Evolutionary conservation across 2,329 filamentous ascomycete species (phyloP), one percentile per base, ranked within the genome.

Genomic region (Harringtonia lauricola): DNA sequence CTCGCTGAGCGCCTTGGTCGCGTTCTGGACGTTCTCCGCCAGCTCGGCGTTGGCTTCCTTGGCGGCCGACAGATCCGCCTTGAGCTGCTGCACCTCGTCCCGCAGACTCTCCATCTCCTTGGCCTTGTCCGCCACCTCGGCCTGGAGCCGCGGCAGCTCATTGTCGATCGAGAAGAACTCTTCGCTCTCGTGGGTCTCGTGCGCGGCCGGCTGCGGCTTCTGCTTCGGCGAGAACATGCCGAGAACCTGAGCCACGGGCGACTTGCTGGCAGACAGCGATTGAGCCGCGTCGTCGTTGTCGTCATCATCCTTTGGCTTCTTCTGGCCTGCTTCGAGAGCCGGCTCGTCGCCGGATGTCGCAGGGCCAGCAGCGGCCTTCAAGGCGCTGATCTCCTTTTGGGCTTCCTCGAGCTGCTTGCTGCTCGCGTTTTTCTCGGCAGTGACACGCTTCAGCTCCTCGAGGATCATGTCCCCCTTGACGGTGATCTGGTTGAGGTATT

Each of bases 81-180:
- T 80, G 83, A 84, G 66, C 2, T 65, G 70, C 17, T 74, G 69
- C 22, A 94, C 76, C 52, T 94, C 79, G 2, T 68, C 62, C 51
- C 81, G 81, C 13, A 95, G 73, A 35, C 71, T 73, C 40, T 78
- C 73, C 30, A 92, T 77, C 59, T 90, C 81, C 37, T 76, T 73
- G 12, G 81, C 68, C 54, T 83, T n/a, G 24, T 28, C 21, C 6
- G n/a, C 41, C 21, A 10, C 5, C 22, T 39, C 35, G 4, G 35
- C 24, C 55, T 94, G 83, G n/a, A 95, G 65, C 12, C 85, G 78
- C 3, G 86, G 84, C 14, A 94, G 71, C 62, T 96, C 90, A 41
- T 83, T 82, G 46, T 96, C 89, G 54, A 88, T 94, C 0, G 88
- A 95, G 63, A 95, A 95, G 62, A 95, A 83, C 39, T 94, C 86